Conservation (phyloP, 306 rosid species). For the Clitoria ternatea region DNA sequence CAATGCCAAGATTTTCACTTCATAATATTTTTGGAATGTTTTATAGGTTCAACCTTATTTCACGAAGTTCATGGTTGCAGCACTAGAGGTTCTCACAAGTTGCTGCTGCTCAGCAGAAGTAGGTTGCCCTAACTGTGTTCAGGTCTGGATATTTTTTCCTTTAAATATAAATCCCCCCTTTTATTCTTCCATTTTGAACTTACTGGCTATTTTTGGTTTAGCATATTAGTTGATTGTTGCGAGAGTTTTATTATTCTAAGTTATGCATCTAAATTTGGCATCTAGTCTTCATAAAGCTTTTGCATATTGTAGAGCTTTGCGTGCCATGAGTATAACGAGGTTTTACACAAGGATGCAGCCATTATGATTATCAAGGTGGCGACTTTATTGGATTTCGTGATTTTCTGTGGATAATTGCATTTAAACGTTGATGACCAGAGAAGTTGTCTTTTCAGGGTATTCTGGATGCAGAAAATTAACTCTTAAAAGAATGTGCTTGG, state of each 20-base stretch:
- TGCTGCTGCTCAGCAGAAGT: conserved; percentile 57
- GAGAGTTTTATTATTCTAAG: neutral
- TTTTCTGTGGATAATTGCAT: conserved; percentile 10
- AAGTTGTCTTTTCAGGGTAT: conserved; percentile 57
- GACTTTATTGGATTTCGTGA: conserved; percentile 14
- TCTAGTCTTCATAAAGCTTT: conserved; percentile 6
- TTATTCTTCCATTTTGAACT: neutral
- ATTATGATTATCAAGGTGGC: conserved; percentile 73
- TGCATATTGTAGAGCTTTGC: conserved; percentile 60
- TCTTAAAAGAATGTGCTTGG: neutral
- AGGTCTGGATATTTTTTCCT: conserved; percentile 41
- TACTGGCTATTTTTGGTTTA: neutral
- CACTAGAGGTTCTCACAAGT: conserved; percentile 74
- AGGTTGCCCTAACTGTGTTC: conserved; percentile 88
- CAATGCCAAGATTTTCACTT: neutral
- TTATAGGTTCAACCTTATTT: conserved; percentile 70
- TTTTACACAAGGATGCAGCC: conserved; percentile 83
- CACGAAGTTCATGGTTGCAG: conserved; percentile 62
- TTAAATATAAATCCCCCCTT: neutral
- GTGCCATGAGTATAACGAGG: conserved; percentile 76
- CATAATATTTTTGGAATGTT: conserved; percentile 17
- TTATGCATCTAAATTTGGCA: neutral
- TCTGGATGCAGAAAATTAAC: conserved; percentile 56
- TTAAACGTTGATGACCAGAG: conserved; percentile 23
- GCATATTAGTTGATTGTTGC: neutral